Base-by-base conservation (phyloP, 2,329 filamentous ascomycete species). In the Pyrenochaeta sp. region DNA sequence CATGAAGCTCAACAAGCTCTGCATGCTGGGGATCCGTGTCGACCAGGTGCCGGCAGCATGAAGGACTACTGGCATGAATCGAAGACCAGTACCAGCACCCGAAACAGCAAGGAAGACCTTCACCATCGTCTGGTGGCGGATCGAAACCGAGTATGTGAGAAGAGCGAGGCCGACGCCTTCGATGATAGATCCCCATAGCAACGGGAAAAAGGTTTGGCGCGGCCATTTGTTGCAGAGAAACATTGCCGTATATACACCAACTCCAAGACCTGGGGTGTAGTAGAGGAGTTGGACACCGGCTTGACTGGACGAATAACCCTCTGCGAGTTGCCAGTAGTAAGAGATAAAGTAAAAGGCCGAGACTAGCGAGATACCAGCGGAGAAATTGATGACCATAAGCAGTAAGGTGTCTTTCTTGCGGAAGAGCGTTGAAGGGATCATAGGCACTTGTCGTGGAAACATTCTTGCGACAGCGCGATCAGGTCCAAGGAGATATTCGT, bases 321-420 rank as follows among this genome's bases (percentile, higher is more conserved):
- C 76, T 0, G 89, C 87, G 14, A 88, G 74, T 1, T 84, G 83
- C 68, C 90, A 90, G 71, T 89, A 90, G 15, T 90, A 81, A 14
- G 84, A 85, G 60, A 88, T 84, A 61, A 90, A 90, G 70, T 90
- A 90, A 59, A 90, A 84, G 1, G 87, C 83, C 11, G 82, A 77
- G 67, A 81, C 82, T 59, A 80, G 71, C 0, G 75, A 80, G 61
- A 85, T 82, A 3, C 87, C 87, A 0, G 83, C 82, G 3, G 82
- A 79, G 63, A 87, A 85, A 58, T 87, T 86, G 58, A 88, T 80
- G 51, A 83, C 82, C 55, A 85, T 83, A n/a, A 90, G 71, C n/a
- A 89, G 76, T 0, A 80, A 77, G 1, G 86, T 83, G 58, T 91
- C 86, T 30, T 82, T 79, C 49, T 83, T 79, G 2, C 75, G 72